Evolutionary conservation across 2,329 filamentous ascomycete species (phyloP), one percentile per base, ranked within the genome.

Genomic region (Pyrenophora tritici-repentis): DNA sequence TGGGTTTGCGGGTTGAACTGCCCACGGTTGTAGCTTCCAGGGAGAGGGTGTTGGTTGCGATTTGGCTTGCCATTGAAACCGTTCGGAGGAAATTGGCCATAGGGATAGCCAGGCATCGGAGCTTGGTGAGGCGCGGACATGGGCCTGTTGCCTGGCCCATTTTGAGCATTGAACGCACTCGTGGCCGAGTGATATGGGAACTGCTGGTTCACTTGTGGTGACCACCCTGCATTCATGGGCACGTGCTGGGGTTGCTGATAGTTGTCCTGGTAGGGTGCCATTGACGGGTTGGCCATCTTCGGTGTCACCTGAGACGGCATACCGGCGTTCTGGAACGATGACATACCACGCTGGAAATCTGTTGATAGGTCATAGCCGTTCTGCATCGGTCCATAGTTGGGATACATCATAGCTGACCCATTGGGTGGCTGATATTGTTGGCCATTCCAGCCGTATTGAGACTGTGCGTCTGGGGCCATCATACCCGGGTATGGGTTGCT

Each of bases 1-100:
- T 96, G 90, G 13, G 90, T 97, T 76, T 96, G 92, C 1, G 92
- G 93, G 68, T 97, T 97, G 77, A 97, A 97, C 10, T 88, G 85
- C 63, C 91, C 90, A 50, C 91, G 83, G 67, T 89, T 90, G 69
- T 85, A 95, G 74, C 88, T 94, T 31, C 90, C 90, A 12, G 91
- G 90, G 49, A 95, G 86, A 5, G 90, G 89, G 70, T 96, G 90
- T 67, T 91, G 88, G 50, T 89, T 86, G 7, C 86, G 84, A 63
- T 89, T 89, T 55, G 88, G 81, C 20, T 89, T 70, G 13, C 66
- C 67, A 17, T 68, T 71, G 50, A 71, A 86, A 41, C 86, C 86
- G 43, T 82, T 79, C 56, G 80, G 83, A 3, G 90, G 88, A 39
- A 93, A 80, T 67, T 95, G 90, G 2, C 90, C 88, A 70, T 88